These are phyloP conservation scores for Trichoderma polysporum DNA, from an alignment of 2,329 filamentous ascomycete genomes.

Conservation along the genomic window DNA sequence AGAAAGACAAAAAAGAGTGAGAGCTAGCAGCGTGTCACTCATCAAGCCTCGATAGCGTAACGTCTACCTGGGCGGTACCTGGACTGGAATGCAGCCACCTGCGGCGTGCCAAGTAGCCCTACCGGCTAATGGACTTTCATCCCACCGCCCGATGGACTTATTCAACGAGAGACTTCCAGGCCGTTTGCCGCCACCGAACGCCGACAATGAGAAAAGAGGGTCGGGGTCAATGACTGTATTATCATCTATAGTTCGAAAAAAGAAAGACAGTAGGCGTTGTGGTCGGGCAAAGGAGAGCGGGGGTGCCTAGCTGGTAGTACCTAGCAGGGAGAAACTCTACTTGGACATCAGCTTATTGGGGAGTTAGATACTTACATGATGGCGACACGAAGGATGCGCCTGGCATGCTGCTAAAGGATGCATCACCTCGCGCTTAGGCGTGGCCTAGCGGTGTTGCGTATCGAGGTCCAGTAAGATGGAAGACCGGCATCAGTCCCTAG, in stretches of 20 bases:
- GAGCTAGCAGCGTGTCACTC: background rate
- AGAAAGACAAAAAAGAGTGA: background rate
- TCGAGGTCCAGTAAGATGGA: too few relatives aligned
- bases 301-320: too few relatives aligned
- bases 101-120: background rate
- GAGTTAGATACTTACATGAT: background rate
- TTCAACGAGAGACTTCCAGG: background rate
- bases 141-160: background rate
- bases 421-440: background rate
- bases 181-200: background rate
- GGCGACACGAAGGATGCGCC: background rate
- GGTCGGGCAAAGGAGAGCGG: background rate
- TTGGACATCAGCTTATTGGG: background rate
- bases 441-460: background rate
- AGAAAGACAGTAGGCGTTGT: background rate
- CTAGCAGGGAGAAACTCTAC: background rate
- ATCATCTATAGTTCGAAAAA: background rate
- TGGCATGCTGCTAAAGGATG: background rate
- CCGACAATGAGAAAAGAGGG: background rate
- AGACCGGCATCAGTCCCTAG: too few relatives aligned
- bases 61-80: constrained; percentile 1
- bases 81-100: background rate
- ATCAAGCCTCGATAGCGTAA: background rate
- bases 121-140: background rate
- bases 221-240: background rate